Percentiles rank a stretch among this genome's conserved stretches.
Evolutionary conservation across 768 basidiomycete genomes (phyloP).

Genomic region (Cantharellus cinnabarinus): DNA sequence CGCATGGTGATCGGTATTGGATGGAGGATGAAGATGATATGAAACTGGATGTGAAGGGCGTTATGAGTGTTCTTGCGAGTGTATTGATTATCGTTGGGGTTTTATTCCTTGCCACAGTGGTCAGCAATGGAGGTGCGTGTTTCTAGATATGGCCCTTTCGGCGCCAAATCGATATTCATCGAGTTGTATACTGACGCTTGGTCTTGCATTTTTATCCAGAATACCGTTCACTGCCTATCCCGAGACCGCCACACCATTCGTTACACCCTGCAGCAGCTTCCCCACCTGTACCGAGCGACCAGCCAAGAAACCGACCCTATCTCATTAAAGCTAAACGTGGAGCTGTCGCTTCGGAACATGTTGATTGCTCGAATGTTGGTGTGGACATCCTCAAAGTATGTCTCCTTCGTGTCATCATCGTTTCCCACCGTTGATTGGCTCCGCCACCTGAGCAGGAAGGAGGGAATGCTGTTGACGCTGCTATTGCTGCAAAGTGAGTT

Average conservation of each 20-base stretch:
- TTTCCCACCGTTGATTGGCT: neutral
- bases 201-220: neutral
- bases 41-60: too few species aligned
- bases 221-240: neutral
- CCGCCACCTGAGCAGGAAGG: conserved; percentile 26
- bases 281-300: neutral
- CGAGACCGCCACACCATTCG: neutral
- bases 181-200: too few species aligned
- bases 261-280: neutral
- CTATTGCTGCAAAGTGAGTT: conserved; percentile 26
- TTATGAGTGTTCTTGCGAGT: too few species aligned
- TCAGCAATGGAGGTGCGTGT: too few species aligned
- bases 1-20: too few species aligned
- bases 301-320: conserved; percentile 32
- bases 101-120: too few species aligned
- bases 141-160: too few species aligned
- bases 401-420: neutral
- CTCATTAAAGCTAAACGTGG: conserved; percentile 46
- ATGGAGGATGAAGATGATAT: too few species aligned
- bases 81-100: too few species aligned
- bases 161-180: too few species aligned
- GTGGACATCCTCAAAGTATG: conserved; percentile 39
- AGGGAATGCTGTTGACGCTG: conserved; percentile 83
- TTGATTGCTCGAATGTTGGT: conserved; percentile 69
- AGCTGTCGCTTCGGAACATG: conserved; percentile 80